Evolutionary conservation across 78 protist genomes (phyloP).

Genomic region (Dictyostelium firmibasis): DNA sequence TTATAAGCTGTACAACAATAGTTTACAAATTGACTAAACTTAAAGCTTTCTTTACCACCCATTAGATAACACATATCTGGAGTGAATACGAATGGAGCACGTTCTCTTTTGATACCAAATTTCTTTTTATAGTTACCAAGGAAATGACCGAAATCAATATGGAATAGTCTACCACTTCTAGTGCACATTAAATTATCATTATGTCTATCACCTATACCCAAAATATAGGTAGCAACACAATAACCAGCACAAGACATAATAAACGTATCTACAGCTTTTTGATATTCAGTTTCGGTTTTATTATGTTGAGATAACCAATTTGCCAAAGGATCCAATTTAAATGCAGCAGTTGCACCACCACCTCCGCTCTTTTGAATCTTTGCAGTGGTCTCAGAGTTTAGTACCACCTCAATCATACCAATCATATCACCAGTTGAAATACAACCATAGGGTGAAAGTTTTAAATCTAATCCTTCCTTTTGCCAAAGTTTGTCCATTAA

Average conservation of each 20-base stretch:
- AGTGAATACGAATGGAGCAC: slow-evolving; percentile 97
- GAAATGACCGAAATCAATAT: slow-evolving; percentile 97
- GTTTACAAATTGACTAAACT: slow-evolving; percentile 80
- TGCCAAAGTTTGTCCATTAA: slow-evolving; percentile 90
- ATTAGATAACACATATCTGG: slow-evolving; percentile 91
- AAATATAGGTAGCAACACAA: slow-evolving; percentile 97
- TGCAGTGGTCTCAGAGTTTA: slow-evolving; percentile 91
- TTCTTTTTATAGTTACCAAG: slow-evolving; percentile 89
- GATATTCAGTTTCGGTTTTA: slow-evolving; percentile 12
- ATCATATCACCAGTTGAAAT: slow-evolving; percentile 92
- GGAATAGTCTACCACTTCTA: slow-evolving; percentile 92
- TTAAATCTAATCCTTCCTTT: slow-evolving; percentile 85
- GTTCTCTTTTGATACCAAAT: slow-evolving; percentile 91
- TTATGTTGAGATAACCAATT: slow-evolving; percentile 88
- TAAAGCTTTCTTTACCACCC: slow-evolving; percentile 84
- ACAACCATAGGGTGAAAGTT: slow-evolving; percentile 88
- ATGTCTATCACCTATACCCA: slow-evolving; percentile 99
- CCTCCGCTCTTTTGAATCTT: slow-evolving; percentile 82
- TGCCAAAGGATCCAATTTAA: slow-evolving; percentile 77
- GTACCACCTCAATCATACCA: slow-evolving; percentile 96
- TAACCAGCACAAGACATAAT: slow-evolving; percentile 92
- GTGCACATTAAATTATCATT: slow-evolving; percentile 97
- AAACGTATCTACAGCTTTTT: slow-evolving; percentile 85
- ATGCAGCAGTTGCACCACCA: slow-evolving; percentile 93
- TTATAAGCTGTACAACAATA: slow-evolving; percentile 87